Percentiles rank a stretch among this genome's conserved stretches.
phyloP scores from a whole-genome alignment of 495 filamentous ascomycete species.

The Patellaria atrata region DNA sequence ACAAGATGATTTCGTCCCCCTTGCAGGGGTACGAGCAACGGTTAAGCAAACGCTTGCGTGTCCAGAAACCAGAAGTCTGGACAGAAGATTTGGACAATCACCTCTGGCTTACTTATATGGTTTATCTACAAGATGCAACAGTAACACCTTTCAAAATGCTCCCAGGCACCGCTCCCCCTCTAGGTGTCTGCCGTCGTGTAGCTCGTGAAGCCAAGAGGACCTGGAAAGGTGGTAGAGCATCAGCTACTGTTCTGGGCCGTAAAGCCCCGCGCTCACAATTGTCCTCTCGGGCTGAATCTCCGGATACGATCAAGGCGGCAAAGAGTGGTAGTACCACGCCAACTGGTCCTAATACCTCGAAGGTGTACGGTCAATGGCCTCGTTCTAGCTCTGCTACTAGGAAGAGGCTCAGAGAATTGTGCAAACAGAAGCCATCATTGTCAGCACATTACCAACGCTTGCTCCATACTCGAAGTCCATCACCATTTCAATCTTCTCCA shows the following conservation, averaged over 20 bases:
- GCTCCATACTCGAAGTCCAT: conserved; percentile 58
- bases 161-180: conserved; percentile 70
- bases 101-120: conserved; percentile 77
- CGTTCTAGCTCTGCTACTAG: conserved; percentile 71
- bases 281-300: conserved; percentile 22
- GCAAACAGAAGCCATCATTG: conserved; percentile 57
- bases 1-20: conserved; percentile 25
- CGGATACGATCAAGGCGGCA: conserved; percentile 28
- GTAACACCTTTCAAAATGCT: conserved; percentile 88
- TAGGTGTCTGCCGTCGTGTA: conserved; percentile 81
- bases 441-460: conserved; percentile 54
- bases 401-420: conserved; percentile 65
- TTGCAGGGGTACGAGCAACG: conserved; percentile 9
- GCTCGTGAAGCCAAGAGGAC: conserved; percentile 70
- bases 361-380: conserved; percentile 47
- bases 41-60: conserved; percentile 18
- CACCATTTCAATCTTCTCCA: conserved; percentile 49
- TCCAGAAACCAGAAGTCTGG: conserved; percentile 39
- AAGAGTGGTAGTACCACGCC: conserved; percentile 57
- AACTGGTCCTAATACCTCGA: conserved; percentile 26
- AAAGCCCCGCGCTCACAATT: not conserved
- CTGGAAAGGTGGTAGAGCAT: conserved; percentile 49
- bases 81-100: conserved; percentile 84
- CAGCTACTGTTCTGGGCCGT: too few relatives aligned
- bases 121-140: conserved; percentile 81